phyloP scores from a whole-genome alignment of 2,329 filamentous ascomycete species.

The Beauveria sp. region DNA sequence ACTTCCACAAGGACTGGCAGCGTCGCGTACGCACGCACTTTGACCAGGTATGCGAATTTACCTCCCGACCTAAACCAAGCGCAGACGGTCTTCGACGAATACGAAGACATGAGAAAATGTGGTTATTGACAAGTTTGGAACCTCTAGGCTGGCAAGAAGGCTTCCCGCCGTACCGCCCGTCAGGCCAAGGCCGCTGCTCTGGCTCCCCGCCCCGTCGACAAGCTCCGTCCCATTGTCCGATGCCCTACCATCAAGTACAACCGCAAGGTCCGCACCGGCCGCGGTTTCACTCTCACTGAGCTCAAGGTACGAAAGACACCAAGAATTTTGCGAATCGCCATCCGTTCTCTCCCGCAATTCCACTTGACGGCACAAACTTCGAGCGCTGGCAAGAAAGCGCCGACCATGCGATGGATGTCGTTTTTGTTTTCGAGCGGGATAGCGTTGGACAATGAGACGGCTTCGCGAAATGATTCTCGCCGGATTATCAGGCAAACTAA shows the following conservation, averaged over 20 bases:
- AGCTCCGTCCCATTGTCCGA: slow-evolving; percentile 90
- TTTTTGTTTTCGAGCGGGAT: neutral
- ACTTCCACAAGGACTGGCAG: slow-evolving; percentile 99
- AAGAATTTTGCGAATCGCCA: neutral
- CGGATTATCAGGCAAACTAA: slow-evolving; percentile 23
- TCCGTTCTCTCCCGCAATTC: neutral
- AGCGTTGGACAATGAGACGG: neutral
- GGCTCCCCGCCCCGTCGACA: slow-evolving; percentile 95
- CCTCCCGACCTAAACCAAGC: slow-evolving; percentile 1
- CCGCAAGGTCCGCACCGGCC: slow-evolving; percentile 90
- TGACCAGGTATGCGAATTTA: slow-evolving; percentile 73
- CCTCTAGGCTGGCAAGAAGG: slow-evolving; percentile 85
- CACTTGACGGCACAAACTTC: neutral
- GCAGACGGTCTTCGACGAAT: slow-evolving; percentile 7
- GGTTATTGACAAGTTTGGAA: slow-evolving; percentile 28
- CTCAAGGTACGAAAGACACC: slow-evolving; percentile 68
- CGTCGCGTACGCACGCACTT: slow-evolving; percentile 98
- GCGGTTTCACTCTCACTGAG: slow-evolving; percentile 96
- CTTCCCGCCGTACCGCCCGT: slow-evolving; percentile 82
- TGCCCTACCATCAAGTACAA: slow-evolving; percentile 99
- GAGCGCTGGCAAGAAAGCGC: neutral
- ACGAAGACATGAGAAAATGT: slow-evolving; percentile 14
- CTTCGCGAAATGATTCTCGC: neutral
- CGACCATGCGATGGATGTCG: neutral
- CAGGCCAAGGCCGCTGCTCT: slow-evolving; percentile 90